Evolutionary conservation across 345 rosid species (phyloP).

Genomic region (Abelmoschus esculentus): DNA sequence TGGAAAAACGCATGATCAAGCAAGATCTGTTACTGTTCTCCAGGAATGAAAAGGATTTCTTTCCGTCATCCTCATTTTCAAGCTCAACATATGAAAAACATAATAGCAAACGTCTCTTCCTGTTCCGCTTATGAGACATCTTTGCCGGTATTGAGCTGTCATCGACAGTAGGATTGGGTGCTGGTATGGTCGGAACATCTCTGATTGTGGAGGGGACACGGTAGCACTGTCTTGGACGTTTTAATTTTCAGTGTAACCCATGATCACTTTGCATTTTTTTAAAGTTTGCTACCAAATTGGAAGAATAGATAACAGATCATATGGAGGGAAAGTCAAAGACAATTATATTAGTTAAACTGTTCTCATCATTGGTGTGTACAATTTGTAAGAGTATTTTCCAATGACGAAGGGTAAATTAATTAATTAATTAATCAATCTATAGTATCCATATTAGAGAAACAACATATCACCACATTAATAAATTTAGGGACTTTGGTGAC

Average conservation of each 20-base stretch:
- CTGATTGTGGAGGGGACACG: neutral
- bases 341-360: too few species aligned
- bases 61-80: neutral
- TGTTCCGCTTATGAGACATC: neutral
- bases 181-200: neutral
- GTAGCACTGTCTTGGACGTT: neutral
- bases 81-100: neutral
- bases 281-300: neutral
- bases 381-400: too few species aligned
- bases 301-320: neutral
- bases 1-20: neutral
- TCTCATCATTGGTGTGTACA: too few species aligned
- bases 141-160: neutral
- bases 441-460: too few species aligned
- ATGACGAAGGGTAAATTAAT: too few species aligned
- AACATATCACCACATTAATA: too few species aligned
- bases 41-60: neutral
- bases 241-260: neutral
- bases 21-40: neutral
- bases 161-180: neutral
- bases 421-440: too few species aligned
- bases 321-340: neutral
- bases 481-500: neutral
- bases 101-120: conserved; percentile 5
- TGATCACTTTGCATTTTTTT: neutral